Percentiles rank a stretch among this genome's conserved stretches.
Evolutionary conservation across 1,284 basidiomycete species (phyloP).

Genomic region (Pseudozyma flocculosa): DNA sequence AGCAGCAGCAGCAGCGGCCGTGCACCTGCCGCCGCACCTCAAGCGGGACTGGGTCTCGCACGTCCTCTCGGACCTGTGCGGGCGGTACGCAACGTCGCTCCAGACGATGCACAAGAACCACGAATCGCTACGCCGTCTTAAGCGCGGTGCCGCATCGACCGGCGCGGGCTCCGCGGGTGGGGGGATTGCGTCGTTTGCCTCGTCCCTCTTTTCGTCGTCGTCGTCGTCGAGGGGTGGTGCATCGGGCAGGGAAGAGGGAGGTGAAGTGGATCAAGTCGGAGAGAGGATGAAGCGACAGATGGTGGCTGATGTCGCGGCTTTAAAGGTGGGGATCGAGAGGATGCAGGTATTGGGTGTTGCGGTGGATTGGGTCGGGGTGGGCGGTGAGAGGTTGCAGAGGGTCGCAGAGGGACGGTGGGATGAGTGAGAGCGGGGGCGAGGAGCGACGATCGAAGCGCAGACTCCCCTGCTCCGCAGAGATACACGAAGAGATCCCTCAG

Average conservation of each 20-base stretch:
- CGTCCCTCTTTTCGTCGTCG: conserved; percentile 5
- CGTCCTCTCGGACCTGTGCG: conserved; percentile 20
- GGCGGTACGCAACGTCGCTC: conserved; percentile 32
- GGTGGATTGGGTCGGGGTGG: no score
- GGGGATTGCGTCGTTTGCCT: not conserved
- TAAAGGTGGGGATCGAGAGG: not conserved
- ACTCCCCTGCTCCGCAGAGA: no score
- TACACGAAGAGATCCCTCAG: no score
- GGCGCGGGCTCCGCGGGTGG: no score
- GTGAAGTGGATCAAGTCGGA: no score
- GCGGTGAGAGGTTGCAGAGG: no score
- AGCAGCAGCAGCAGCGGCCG: not conserved
- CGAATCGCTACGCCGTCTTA: conserved; percentile 47
- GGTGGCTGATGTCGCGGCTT: not conserved
- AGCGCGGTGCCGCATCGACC: conserved; percentile 9
- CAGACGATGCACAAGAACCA: conserved; percentile 51
- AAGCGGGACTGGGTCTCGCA: conserved; percentile 9
- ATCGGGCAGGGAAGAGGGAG: not conserved
- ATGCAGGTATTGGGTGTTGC: no score
- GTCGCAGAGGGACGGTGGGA: no score
- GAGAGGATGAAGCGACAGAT: conserved; percentile 4
- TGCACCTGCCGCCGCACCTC: not conserved
- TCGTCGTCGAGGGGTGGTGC: not conserved
- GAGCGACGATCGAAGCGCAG: no score
- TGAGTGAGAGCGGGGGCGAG: no score